Base-by-base conservation (phyloP, 2,329 filamentous ascomycete species). In the Alternaria hordeiaustralica region DNA sequence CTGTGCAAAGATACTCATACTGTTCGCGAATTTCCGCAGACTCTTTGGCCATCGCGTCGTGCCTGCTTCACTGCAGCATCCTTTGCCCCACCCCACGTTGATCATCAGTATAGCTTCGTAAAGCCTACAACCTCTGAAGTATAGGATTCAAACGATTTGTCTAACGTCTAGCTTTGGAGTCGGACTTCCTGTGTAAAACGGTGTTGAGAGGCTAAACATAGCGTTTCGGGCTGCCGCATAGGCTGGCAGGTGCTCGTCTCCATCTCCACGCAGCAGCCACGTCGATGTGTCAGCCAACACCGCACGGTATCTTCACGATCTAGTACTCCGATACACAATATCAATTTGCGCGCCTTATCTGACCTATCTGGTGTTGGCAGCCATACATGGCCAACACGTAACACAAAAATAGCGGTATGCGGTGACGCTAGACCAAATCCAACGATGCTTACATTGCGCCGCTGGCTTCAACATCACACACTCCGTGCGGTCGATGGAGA, bases 371-470 rank as follows among this genome's bases (percentile, higher is more conserved):
- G 12, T 44, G 21, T 36, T 10, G 23, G 33, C 25, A 10, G 18
- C 15, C 36, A 23, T 3, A 33, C 26, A 33, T 51, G 47, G 21
- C 18, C 4, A 51, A 8, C 12, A 51, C 30, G 47, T 51, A 51
- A 26, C 20, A 21, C 47, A n/a, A 33, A 33, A 21, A 51, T 51
- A 33, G 18, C 47, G 47, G 26, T n/a, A 33, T 7, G 7, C 12
- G 6, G 26, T 33, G 18, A 51, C 47, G 8, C 47, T 51, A 51
- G 18, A n/a, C 26, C 26, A 13, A 26, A 51, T 33, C 20, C 26
- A 20, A 21, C 33, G 30, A 23, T 43, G 57, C 47, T 59, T 45
- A 59, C 25, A 23, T 54, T 51, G 26, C 23, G 23, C 36, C 20
- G 36, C 13, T 45, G 25, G 20, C 57, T 30, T 25, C 18, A 30